Evolutionary conservation across 1,139 yeast species (phyloP), one percentile per base, ranked within the genome.

Genomic region (Eremothecium gossypii): DNA sequence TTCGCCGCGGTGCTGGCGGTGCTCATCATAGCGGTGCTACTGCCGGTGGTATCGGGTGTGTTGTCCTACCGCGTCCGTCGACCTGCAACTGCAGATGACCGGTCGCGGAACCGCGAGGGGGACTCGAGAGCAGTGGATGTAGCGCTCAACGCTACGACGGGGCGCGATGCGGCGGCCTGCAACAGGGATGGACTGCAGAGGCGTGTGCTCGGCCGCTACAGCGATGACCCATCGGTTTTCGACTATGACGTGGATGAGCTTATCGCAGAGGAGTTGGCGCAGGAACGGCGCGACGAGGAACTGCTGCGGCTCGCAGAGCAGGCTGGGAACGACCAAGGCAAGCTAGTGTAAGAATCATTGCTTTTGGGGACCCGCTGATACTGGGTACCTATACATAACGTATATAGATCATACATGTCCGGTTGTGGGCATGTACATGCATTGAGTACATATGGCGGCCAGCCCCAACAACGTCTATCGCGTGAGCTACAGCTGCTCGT

Each of bases 171-270:
- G 20, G 20, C 12, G 17, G 12, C 12, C 4, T 7, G 5, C 17
- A 32, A 10, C 17, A 4, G n/a, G 12, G 35, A 13, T 10, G 20
- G 20, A 7, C 44, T 60, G 36, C 58, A 60, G 42, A 58, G 46
- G 41, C 52, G 64, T 23, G 53, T 56, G 7, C 51, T 60, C 27
- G 56, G 59, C 3, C 47, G 52, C 27, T 54, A 41, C 41, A 49
- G 49, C 41, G 44, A 47, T 5, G 62, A 61, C 44, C 63, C 64
- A 9, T 58, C 58, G 40, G 49, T 44, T 2, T 61, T 53, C 45
- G 66, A 61, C 41, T 61, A 52, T 40, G 64, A 61, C 40, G 44
- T 61, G 9, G 58, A 60, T 40, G 64, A 61, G 11, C 47, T 61
- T 28, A 59, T 61, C 28, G 52, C 53, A 27, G 65, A 61, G 36